phyloP scores from a whole-genome alignment of 306 rosid genomes.

The Mimosa bimucronata region DNA sequence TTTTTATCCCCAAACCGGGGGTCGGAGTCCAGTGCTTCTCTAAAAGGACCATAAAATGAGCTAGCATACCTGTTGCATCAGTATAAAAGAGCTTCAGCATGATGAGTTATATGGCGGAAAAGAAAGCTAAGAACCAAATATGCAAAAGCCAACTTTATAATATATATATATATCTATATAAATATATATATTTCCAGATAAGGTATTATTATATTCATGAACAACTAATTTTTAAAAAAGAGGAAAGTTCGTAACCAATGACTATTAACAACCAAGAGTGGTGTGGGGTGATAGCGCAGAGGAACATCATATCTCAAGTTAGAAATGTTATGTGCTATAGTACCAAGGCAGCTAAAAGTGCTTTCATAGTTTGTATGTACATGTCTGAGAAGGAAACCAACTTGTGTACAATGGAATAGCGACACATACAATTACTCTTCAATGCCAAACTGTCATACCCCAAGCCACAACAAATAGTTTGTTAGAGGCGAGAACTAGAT shows the following conservation, averaged over 20 bases:
- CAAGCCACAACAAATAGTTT: constrained; percentile 20
- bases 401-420: constrained; percentile 18
- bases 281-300: constrained; percentile 16
- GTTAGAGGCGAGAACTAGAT: constrained; percentile 9
- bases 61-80: constrained; percentile 80
- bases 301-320: constrained; percentile 8
- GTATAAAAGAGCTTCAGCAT: constrained; percentile 32
- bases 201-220: background rate
- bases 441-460: constrained; percentile 8
- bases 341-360: constrained; percentile 30
- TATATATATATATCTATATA: too few species aligned
- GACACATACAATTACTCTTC: background rate
- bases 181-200: too few species aligned
- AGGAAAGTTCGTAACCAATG: constrained; percentile 4
- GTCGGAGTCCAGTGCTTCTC: constrained; percentile 94
- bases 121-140: too few species aligned
- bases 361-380: background rate
- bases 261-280: constrained; percentile 20
- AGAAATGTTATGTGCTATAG: background rate
- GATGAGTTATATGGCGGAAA: constrained; percentile 4
- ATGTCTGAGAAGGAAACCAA: constrained; percentile 33
- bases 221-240: constrained; percentile 11
- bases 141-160: too few species aligned
- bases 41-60: constrained; percentile 94
- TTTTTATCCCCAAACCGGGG: constrained; percentile 97